Percentiles rank a stretch among this genome's conserved stretches.
Conservation (phyloP, 2,329 filamentous ascomycete genomes). For the Penicillium sp. region DNA sequence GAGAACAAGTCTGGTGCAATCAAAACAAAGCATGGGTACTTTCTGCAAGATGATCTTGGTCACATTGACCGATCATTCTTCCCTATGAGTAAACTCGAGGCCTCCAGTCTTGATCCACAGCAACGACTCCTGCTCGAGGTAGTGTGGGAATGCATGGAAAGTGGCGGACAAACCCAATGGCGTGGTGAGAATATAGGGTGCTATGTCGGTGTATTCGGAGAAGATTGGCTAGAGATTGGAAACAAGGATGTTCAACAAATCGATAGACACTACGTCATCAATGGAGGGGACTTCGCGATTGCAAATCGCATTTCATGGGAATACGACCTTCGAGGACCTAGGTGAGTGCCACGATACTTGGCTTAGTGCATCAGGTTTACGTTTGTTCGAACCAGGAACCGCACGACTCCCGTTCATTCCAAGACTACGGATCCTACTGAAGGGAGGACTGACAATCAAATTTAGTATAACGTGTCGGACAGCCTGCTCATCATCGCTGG, state of each 20-base stretch:
- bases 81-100: not conserved
- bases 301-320: slow-evolving; percentile 28
- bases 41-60: too few species aligned
- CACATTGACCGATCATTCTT: too few species aligned
- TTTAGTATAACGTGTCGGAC: slow-evolving; percentile 28
- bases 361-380: too few species aligned
- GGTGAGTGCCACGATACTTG: too few species aligned
- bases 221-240: slow-evolving; percentile 26
- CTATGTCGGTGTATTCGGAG: slow-evolving; percentile 26
- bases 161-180: slow-evolving; percentile 19
- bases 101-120: slow-evolving; percentile 3
- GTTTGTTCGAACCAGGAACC: too few species aligned
- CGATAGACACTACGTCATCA: slow-evolving; percentile 15
- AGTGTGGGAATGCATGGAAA: slow-evolving; percentile 2
- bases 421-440: too few species aligned
- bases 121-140: slow-evolving; percentile 5
- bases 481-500: slow-evolving; percentile 37
- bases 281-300: slow-evolving; percentile 19
- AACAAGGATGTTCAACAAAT: slow-evolving; percentile 20
- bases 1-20: too few species aligned
- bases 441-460: too few species aligned
- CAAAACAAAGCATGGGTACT: too few species aligned
- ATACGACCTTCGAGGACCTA: slow-evolving; percentile 23
- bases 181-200: slow-evolving; percentile 32
- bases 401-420: too few species aligned